Percentiles rank a stretch among this genome's conserved stretches.
Evolutionary conservation across 2,329 filamentous ascomycete species (phyloP).

Genomic region (Trichophyton verrucosum): DNA sequence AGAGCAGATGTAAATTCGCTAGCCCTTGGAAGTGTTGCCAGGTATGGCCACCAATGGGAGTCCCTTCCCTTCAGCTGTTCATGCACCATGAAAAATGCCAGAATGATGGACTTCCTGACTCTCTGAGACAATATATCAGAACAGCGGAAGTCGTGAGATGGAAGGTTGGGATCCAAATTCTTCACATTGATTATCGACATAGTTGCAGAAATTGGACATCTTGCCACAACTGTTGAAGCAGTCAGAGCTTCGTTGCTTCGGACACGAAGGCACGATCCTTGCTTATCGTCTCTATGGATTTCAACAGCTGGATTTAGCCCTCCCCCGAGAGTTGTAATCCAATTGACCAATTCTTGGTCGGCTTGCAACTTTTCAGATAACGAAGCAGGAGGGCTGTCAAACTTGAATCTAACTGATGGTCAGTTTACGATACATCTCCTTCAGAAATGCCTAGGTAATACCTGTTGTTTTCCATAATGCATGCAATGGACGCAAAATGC

Average conservation of each 20-base stretch:
- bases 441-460: background rate
- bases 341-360: conserved; percentile 3
- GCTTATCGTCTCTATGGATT: conserved; percentile 7
- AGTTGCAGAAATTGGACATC: conserved; percentile 13
- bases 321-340: conserved; percentile 9
- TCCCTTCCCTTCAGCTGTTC: conserved; percentile 47
- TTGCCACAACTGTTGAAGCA: conserved; percentile 7
- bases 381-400: background rate
- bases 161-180: conserved; percentile 7
- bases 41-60: conserved; percentile 59
- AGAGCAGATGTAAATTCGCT: conserved; percentile 48
- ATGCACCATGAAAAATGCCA: conserved; percentile 56
- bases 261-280: conserved; percentile 10
- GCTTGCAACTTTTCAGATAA: background rate
- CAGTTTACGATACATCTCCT: background rate
- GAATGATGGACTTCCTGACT: conserved; percentile 47
- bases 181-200: conserved; percentile 12
- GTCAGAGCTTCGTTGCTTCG: background rate
- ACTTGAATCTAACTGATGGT: background rate
- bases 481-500: no score
- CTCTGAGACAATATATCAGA: conserved; percentile 39
- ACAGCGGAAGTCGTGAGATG: conserved; percentile 30
- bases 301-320: conserved; percentile 13
- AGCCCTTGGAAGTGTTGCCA: conserved; percentile 52
- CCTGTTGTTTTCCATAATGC: background rate